phyloP scores from a whole-genome alignment of 768 basidiomycete species.

The Hebeloma cylindrosporum region DNA sequence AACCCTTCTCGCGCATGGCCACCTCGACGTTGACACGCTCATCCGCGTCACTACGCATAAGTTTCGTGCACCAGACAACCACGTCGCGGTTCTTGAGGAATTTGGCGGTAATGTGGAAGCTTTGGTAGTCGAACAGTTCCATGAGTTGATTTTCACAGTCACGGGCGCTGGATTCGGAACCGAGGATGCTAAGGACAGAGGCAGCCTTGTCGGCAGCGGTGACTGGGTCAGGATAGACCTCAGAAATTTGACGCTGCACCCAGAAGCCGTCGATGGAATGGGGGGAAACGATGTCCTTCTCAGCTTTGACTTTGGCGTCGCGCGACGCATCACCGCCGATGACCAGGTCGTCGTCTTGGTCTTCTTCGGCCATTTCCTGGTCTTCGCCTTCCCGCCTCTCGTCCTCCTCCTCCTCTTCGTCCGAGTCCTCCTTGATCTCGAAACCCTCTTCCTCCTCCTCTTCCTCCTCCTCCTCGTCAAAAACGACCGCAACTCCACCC shows the following conservation, averaged over 20 bases:
- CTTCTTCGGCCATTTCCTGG: conserved; percentile 42
- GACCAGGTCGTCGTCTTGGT: conserved; percentile 69
- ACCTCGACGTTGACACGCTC: conserved; percentile 93
- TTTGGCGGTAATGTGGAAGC: conserved; percentile 85
- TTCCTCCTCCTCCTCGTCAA: conserved; percentile 96
- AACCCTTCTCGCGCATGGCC: conserved; percentile 95
- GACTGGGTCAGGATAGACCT: conserved; percentile 91
- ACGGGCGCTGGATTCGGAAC: conserved; percentile 82
- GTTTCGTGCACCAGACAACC: conserved; percentile 96
- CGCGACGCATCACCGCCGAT: conserved; percentile 69
- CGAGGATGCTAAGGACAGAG: conserved; percentile 79
- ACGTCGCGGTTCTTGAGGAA: conserved; percentile 96
- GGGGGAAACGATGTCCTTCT: conserved; percentile 82
- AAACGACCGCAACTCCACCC: conserved; percentile 95
- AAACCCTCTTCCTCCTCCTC: conserved; percentile 89
- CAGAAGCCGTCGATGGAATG: conserved; percentile 96
- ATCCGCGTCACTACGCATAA: conserved; percentile 85
- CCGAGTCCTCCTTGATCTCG: conserved; percentile 82
- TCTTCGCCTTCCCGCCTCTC: conserved; percentile 31
- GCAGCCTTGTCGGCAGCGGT: conserved; percentile 92
- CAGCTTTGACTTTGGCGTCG: conserved; percentile 52
- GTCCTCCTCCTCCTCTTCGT: conserved; percentile 68
- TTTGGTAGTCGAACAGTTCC: conserved; percentile 93
- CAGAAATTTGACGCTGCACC: conserved; percentile 93
- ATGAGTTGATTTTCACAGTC: conserved; percentile 96